Conservation (phyloP, 2,329 filamentous ascomycete genomes). For the Colletotrichum cordylinicola region DNA sequence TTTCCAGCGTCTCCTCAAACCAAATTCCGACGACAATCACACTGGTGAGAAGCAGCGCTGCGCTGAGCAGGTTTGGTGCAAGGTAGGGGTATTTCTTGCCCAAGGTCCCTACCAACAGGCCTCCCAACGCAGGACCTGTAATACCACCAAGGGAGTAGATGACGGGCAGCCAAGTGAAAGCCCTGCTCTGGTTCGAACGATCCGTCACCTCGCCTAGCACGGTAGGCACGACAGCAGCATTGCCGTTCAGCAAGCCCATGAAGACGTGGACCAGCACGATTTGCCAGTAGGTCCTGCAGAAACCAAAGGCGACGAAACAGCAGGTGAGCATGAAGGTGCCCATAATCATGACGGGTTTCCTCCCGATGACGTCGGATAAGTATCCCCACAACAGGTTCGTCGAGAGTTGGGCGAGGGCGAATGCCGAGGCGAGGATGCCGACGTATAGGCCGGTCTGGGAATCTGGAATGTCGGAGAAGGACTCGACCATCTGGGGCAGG, state of each 20-base stretch:
- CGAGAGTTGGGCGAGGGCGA: constrained; percentile 88
- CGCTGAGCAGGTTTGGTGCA: constrained; percentile 81
- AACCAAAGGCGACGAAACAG: constrained; percentile 87
- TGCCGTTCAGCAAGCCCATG: constrained; percentile 95
- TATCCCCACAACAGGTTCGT: constrained; percentile 95
- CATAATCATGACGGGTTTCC: constrained; percentile 81
- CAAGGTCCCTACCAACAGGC: constrained; percentile 73
- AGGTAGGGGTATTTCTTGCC: constrained; percentile 79
- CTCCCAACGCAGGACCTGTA: constrained; percentile 90
- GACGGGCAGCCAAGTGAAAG: constrained; percentile 93
- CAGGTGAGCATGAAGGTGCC: constrained; percentile 83
- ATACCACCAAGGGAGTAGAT: constrained; percentile 97
- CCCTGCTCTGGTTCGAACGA: constrained; percentile 89
- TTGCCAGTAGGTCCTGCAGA: constrained; percentile 83
- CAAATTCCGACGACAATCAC: constrained; percentile 78
- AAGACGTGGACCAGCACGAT: constrained; percentile 83
- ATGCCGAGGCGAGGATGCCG: constrained; percentile 86
- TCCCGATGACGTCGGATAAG: constrained; percentile 77
- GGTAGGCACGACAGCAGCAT: constrained; percentile 91
- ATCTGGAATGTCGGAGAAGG: constrained; percentile 79
- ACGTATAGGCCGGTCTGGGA: constrained; percentile 84
- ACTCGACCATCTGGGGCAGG: constrained; percentile 87
- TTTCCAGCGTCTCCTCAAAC: constrained; percentile 85
- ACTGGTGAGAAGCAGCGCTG: constrained; percentile 73
- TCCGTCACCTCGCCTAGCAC: constrained; percentile 96